phyloP scores from a whole-genome alignment of 257 asterid genomes.

The Voacanga thouarsii region DNA sequence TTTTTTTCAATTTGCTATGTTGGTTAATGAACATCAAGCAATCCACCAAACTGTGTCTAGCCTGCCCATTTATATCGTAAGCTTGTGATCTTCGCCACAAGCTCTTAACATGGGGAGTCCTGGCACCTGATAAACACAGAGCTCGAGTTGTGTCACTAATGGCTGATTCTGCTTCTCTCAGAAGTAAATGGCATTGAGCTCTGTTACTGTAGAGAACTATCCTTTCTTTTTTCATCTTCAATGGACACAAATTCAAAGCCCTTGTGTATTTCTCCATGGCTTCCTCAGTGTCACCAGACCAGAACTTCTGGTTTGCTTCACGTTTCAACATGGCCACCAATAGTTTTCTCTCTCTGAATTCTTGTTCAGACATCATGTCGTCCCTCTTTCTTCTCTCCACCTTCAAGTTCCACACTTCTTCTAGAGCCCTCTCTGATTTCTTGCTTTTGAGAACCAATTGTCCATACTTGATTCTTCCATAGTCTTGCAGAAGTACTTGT shows the following conservation, averaged over 20 bases:
- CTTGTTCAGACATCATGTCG: constrained; percentile 19
- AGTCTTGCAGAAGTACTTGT: constrained; percentile 21
- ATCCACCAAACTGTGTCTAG: constrained; percentile 34
- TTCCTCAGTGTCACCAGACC: constrained; percentile 19
- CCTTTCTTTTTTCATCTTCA: constrained; percentile 28
- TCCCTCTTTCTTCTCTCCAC: constrained; percentile 31
- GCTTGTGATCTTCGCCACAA: constrained; percentile 48
- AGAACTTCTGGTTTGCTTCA: constrained; percentile 33
- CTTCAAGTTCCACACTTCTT: constrained; percentile 30
- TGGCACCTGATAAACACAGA: constrained; percentile 26
- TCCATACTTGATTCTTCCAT: constrained; percentile 22
- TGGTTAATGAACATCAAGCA: constrained; percentile 31
- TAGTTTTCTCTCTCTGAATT: constrained; percentile 16
- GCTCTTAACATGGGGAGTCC: constrained; percentile 27
- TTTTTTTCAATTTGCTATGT: constrained; percentile 8
- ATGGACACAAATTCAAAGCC: constrained; percentile 33
- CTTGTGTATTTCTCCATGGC: constrained; percentile 20
- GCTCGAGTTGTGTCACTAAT: constrained; percentile 38
- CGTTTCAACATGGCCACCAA: constrained; percentile 23
- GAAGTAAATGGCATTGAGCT: constrained; percentile 31
- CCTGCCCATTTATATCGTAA: constrained; percentile 32
- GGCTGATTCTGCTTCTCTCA: constrained; percentile 29
- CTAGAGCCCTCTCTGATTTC: constrained; percentile 12
- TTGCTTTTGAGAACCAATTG: not conserved
- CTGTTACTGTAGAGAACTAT: constrained; percentile 36